phyloP scores from a whole-genome alignment of 306 rosid species.

The Trifolium subterraneum region DNA sequence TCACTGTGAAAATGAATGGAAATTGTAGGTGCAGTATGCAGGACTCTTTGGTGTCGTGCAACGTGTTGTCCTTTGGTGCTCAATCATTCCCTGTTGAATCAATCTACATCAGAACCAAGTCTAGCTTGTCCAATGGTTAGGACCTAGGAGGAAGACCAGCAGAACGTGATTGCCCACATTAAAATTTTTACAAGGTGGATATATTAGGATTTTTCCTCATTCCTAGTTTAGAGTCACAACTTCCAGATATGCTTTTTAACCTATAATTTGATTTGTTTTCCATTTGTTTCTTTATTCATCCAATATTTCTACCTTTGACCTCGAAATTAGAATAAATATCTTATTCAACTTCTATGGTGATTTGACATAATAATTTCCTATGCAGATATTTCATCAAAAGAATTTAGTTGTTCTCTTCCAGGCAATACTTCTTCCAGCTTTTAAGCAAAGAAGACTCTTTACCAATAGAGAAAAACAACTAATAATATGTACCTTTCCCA shows the following conservation, averaged over 20 bases:
- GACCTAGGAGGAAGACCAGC: background rate
- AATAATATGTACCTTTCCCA: background rate
- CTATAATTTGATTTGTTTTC: background rate
- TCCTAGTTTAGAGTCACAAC: constrained; percentile 20
- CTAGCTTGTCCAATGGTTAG: background rate
- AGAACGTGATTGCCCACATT: background rate
- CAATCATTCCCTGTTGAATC: constrained; percentile 3
- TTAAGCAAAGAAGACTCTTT: constrained; percentile 6
- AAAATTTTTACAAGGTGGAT: constrained; percentile 7
- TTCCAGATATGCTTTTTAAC: constrained; percentile 1
- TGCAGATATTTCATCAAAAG: constrained; percentile 1
- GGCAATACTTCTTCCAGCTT: constrained; percentile 8
- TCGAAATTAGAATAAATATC: constrained; percentile 7
- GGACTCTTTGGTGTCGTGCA: constrained; percentile 3
- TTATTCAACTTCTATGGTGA: constrained; percentile 10
- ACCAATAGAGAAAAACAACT: background rate
- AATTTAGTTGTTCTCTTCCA: constrained; percentile 15
- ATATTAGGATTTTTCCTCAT: constrained; percentile 8
- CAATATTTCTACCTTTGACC: constrained; percentile 15
- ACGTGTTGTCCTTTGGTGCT: constrained; percentile 27
- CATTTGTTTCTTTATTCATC: constrained; percentile 1
- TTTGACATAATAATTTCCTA: constrained; percentile 18
- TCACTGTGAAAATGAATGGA: background rate
- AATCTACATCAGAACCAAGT: constrained; percentile 25
- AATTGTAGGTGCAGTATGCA: constrained; percentile 12